phyloP scores from a whole-genome alignment of 495 filamentous ascomycete genomes.

The Tuber indicum region DNA sequence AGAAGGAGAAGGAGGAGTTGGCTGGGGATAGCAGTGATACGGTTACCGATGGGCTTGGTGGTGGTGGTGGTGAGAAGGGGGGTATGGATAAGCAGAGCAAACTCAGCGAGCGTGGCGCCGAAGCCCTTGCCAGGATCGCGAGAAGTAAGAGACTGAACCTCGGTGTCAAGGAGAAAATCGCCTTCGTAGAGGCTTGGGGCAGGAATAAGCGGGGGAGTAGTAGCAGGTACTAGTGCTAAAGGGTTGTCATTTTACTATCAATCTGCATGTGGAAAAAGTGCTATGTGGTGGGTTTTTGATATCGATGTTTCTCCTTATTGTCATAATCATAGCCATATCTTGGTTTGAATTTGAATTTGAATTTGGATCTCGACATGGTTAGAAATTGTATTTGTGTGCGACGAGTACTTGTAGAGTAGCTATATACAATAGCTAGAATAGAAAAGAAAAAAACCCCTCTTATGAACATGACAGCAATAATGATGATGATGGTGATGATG shows the following conservation, averaged over 20 bases:
- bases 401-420: not conserved
- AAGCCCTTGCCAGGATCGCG: constrained; percentile 80
- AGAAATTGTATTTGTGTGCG: not conserved
- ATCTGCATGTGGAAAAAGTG: not conserved
- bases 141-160: constrained; percentile 86
- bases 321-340: not conserved
- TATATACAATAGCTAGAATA: not conserved
- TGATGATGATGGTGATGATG: not conserved
- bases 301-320: not conserved
- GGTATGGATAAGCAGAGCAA: constrained; percentile 21
- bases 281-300: not conserved
- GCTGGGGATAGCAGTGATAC: constrained; percentile 41
- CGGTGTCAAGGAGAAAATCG: constrained; percentile 71
- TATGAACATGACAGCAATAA: not conserved
- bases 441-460: not conserved
- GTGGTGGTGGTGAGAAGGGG: constrained; percentile 45
- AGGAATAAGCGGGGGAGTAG: constrained; percentile 33
- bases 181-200: constrained; percentile 65
- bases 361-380: not conserved
- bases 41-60: constrained; percentile 34
- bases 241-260: not conserved
- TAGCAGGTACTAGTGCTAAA: not conserved
- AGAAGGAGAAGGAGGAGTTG: constrained; percentile 40
- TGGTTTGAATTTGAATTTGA: not conserved
- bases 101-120: constrained; percentile 58